Percentiles rank a stretch among this genome's conserved stretches.
Conservation (phyloP, 805 yeast species). For the Saccharomycopsis malanga region DNA sequence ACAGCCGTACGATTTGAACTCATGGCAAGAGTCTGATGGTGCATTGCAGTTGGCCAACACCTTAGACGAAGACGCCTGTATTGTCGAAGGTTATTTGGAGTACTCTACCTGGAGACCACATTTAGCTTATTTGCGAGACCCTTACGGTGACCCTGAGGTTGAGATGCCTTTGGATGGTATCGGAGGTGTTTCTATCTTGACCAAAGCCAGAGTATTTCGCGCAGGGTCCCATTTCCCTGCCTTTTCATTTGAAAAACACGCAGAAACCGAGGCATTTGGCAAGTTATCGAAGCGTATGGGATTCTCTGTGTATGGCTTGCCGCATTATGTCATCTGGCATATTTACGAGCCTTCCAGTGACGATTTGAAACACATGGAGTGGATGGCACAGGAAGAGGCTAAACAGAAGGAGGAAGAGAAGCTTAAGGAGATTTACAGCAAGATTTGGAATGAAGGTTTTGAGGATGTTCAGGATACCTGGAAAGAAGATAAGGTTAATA, state of each 20-base stretch:
- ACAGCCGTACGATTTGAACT: conserved; percentile 93
- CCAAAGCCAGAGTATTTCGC: conserved; percentile 67
- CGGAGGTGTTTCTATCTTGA: conserved; percentile 79
- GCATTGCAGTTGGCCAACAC: conserved; percentile 61
- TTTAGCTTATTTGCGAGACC: conserved; percentile 62
- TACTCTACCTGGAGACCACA: conserved; percentile 84
- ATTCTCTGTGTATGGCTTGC: conserved; percentile 76
- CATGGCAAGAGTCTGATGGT: conserved; percentile 87
- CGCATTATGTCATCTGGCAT: conserved; percentile 88
- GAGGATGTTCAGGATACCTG: conserved; percentile 69
- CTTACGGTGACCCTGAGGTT: conserved; percentile 54
- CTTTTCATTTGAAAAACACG: conserved; percentile 75
- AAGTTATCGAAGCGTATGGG: conserved; percentile 77
- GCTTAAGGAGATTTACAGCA: conserved; percentile 57
- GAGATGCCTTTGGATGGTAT: conserved; percentile 74
- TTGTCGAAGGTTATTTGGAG: conserved; percentile 83
- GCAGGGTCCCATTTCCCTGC: conserved; percentile 83
- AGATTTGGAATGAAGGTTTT: conserved; percentile 72
- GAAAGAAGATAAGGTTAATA: conserved; percentile 60
- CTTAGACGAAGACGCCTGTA: conserved; percentile 73
- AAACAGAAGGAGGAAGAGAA: conserved; percentile 54
- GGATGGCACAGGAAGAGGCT: conserved; percentile 69
- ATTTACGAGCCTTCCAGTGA: conserved; percentile 86
- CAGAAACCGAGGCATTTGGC: conserved; percentile 85
- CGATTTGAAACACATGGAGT: conserved; percentile 57